Conservation (phyloP, 306 rosid genomes). For the Cucumis cinereus region DNA sequence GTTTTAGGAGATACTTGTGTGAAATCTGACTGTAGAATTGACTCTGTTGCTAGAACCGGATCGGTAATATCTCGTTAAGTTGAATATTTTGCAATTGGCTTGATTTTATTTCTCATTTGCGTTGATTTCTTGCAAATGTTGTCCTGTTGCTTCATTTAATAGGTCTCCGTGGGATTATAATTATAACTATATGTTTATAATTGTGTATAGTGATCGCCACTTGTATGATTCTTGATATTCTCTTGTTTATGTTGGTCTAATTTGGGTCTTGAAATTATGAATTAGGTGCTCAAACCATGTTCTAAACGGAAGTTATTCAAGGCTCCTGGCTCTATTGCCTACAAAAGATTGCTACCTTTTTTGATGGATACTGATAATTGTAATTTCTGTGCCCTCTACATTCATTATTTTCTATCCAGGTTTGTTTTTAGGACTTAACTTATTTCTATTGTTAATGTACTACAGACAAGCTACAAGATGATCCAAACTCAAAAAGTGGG, state of each 20-base stretch:
- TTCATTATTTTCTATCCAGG: background rate
- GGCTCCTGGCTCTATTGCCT: slow-evolving; percentile 60
- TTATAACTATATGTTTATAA: background rate
- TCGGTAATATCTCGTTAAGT: slow-evolving; percentile 17
- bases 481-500: slow-evolving; percentile 7
- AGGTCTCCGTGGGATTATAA: background rate
- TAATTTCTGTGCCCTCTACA: background rate
- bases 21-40: slow-evolving; percentile 3
- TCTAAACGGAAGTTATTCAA: slow-evolving; percentile 46
- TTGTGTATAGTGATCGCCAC: background rate
- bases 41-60: slow-evolving; percentile 16
- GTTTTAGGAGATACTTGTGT: slow-evolving; percentile 1
- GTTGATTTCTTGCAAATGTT: background rate
- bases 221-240: background rate
- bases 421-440: background rate
- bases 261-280: slow-evolving; percentile 11
- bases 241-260: background rate
- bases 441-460: background rate
- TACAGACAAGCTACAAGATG: slow-evolving; percentile 20
- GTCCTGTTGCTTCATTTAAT: too few relatives aligned
- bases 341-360: slow-evolving; percentile 58
- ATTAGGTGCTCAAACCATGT: slow-evolving; percentile 45
- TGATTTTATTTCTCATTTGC: background rate
- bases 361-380: slow-evolving; percentile 26
- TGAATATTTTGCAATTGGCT: background rate